Conservation (phyloP, 2,329 filamentous ascomycete genomes). For the Fusarium penzigii region DNA sequence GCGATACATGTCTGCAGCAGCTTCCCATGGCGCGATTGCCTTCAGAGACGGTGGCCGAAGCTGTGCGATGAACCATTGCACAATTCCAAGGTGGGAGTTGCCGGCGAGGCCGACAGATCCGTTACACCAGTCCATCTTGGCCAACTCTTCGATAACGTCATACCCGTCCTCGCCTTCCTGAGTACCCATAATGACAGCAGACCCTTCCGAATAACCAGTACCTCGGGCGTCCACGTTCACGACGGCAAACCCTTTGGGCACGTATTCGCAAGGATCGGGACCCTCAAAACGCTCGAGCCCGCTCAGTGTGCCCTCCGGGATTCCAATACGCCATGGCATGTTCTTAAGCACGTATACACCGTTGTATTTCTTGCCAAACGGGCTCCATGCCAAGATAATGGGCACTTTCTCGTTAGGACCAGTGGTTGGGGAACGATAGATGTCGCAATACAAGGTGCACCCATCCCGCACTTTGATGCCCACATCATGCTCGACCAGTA, state of each 20-base stretch:
- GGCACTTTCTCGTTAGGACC: constrained; percentile 42
- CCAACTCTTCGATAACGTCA: neutral
- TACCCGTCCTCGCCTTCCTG: neutral
- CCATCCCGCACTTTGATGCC: constrained; percentile 46
- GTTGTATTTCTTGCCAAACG: constrained; percentile 49
- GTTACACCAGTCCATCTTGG: neutral
- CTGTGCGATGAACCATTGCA: neutral
- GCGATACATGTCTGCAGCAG: neutral
- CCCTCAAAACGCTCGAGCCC: constrained; percentile 30
- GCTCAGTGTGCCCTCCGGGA: constrained; percentile 18
- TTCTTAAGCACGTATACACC: constrained; percentile 38
- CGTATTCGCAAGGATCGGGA: constrained; percentile 30
- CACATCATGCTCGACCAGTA: constrained; percentile 47
- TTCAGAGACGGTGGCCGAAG: neutral
- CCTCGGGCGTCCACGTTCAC: constrained; percentile 38
- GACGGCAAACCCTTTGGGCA: constrained; percentile 35
- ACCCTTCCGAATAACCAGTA: constrained; percentile 20
- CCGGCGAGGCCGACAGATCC: neutral
- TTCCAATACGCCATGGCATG: constrained; percentile 23
- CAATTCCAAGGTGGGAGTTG: neutral
- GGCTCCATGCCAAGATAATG: constrained; percentile 45
- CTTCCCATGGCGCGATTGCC: neutral
- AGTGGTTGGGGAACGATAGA: constrained; percentile 46
- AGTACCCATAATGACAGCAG: neutral
- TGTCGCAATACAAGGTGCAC: constrained; percentile 42